These are phyloP conservation scores for Pseudogymnoascus sp. DNA, from an alignment of 2,329 filamentous ascomycete species.

Conservation along the genomic window DNA sequence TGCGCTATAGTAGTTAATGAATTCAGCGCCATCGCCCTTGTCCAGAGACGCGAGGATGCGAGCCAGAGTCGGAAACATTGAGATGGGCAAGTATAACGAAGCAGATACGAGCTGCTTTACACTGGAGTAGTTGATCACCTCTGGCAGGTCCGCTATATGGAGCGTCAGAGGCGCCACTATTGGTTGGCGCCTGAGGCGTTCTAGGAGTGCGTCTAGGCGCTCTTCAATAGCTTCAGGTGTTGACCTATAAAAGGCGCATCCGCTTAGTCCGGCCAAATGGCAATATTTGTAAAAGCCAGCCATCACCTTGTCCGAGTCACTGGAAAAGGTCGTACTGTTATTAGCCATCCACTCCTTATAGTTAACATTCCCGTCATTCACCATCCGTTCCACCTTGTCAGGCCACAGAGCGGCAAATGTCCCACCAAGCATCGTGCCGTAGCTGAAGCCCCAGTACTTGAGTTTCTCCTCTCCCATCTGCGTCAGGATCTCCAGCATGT, in stretches of 20 bases:
- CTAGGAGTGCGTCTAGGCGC: slow-evolving; percentile 30
- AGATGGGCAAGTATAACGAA: slow-evolving; percentile 24
- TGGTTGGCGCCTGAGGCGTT: slow-evolving; percentile 30
- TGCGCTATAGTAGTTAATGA: slow-evolving; percentile 24
- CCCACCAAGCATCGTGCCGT: slow-evolving; percentile 38
- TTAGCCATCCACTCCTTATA: slow-evolving; percentile 21
- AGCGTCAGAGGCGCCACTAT: slow-evolving; percentile 19
- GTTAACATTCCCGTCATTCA: slow-evolving; percentile 26
- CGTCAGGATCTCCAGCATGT: slow-evolving; percentile 30
- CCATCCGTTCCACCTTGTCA: slow-evolving; percentile 32
- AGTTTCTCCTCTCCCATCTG: slow-evolving; percentile 27
- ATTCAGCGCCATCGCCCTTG: slow-evolving; percentile 36
- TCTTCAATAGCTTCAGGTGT: slow-evolving; percentile 18
- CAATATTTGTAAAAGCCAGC: slow-evolving; percentile 24
- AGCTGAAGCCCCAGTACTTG: slow-evolving; percentile 44
- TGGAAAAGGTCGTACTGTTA: slow-evolving; percentile 35
- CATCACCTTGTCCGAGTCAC: slow-evolving; percentile 25
- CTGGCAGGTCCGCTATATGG: slow-evolving; percentile 14
- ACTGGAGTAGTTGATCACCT: slow-evolving; percentile 25
- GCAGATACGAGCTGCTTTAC: slow-evolving; percentile 21
- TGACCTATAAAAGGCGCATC: slow-evolving; percentile 20
- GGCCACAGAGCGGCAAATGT: slow-evolving; percentile 38
- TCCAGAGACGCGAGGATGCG: slow-evolving; percentile 22
- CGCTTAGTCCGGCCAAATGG: slow-evolving; percentile 26
- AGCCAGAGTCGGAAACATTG: slow-evolving; percentile 24